Evolutionary conservation across 2,329 filamentous ascomycete species (phyloP).

Genomic region (Dendryphion nanum): DNA sequence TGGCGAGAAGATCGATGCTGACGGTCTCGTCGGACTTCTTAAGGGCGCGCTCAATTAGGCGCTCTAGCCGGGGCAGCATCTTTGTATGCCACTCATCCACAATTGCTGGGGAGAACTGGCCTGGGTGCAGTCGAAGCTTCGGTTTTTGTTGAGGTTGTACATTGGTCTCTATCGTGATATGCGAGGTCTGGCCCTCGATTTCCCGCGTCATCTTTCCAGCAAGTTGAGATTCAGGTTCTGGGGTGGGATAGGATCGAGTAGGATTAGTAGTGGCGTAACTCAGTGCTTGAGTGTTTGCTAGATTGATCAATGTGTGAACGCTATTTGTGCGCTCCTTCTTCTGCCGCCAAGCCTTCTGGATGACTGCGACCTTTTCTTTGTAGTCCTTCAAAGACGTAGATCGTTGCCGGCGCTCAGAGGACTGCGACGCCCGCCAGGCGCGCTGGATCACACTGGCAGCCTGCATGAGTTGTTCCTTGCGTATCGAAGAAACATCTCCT

Average conservation of each 20-base stretch:
- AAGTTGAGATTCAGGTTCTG: slow-evolving; percentile 22
- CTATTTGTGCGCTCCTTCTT: slow-evolving; percentile 28
- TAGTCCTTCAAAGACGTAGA: slow-evolving; percentile 34
- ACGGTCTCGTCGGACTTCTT: slow-evolving; percentile 73
- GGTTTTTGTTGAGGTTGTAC: slow-evolving; percentile 22
- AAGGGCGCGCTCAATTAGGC: slow-evolving; percentile 68
- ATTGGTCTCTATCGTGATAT: slow-evolving; percentile 35
- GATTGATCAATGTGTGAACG: slow-evolving; percentile 30
- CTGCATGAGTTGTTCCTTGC: slow-evolving; percentile 23
- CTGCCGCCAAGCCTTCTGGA: slow-evolving; percentile 40
- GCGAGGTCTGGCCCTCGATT: slow-evolving; percentile 15
- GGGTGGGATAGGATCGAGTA: slow-evolving; percentile 31
- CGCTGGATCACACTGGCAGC: slow-evolving; percentile 37
- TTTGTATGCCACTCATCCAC: slow-evolving; percentile 70
- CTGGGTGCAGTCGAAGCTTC: slow-evolving; percentile 40
- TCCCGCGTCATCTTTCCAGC: too few species aligned
- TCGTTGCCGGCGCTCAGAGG: slow-evolving; percentile 13
- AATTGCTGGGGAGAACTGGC: slow-evolving; percentile 60
- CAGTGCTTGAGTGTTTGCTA: slow-evolving; percentile 32
- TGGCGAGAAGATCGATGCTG: slow-evolving; percentile 73
- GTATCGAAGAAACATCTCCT: slow-evolving; percentile 20
- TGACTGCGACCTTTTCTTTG: slow-evolving; percentile 37
- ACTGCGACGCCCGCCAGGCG: slow-evolving; percentile 31
- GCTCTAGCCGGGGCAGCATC: slow-evolving; percentile 71
- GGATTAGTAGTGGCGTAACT: slow-evolving; percentile 26